Conservation (phyloP, 2,329 filamentous ascomycete genomes). For the Neofusicoccum ribis region DNA sequence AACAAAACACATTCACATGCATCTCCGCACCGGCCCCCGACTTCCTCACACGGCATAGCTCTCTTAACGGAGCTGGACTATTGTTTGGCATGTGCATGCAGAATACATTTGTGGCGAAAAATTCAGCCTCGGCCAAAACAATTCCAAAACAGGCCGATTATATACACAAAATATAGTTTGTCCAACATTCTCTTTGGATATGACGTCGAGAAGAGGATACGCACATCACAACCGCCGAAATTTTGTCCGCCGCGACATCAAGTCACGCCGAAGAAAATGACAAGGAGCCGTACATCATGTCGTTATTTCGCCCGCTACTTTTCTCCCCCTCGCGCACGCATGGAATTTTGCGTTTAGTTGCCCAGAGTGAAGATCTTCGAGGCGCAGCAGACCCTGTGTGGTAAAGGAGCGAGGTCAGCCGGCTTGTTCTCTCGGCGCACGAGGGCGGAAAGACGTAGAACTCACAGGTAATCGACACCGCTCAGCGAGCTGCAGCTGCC, state of each 20-base stretch:
- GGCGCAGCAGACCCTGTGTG: neutral
- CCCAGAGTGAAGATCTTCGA: conserved; percentile 10
- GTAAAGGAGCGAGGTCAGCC: neutral
- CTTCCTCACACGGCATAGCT: no score
- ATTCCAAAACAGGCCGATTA: neutral
- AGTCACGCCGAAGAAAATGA: neutral
- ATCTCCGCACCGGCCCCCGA: no score
- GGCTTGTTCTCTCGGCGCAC: neutral
- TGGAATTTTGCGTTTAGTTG: neutral
- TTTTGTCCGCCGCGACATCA: neutral
- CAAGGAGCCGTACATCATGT: neutral
- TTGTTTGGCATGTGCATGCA: neutral
- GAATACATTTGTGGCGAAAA: neutral
- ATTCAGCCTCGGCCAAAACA: neutral
- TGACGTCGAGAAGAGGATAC: neutral
- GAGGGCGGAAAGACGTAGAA: neutral
- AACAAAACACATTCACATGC: no score
- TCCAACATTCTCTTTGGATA: neutral
- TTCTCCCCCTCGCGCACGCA: no score
- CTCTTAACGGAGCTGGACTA: no score
- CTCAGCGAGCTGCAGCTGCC: neutral
- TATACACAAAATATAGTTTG: neutral
- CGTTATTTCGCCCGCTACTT: no score
- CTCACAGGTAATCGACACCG: conserved; percentile 2
- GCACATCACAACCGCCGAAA: neutral